These are phyloP conservation scores for Coprinopsis marcescibilis DNA, from an alignment of 768 basidiomycete genomes.

Conservation along the genomic window DNA sequence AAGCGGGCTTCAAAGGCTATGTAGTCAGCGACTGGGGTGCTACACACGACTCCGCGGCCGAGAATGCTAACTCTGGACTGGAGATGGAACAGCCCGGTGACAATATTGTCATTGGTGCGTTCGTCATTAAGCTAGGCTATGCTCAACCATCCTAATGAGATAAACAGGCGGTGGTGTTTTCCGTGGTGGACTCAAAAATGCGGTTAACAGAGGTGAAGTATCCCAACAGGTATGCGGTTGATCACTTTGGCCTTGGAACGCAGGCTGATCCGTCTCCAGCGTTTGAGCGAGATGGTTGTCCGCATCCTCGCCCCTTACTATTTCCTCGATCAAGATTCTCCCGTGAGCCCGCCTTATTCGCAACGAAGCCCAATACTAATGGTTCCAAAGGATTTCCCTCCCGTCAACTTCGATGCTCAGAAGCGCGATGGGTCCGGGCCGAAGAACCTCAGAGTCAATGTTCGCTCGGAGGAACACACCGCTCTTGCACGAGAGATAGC, in stretches of 20 bases:
- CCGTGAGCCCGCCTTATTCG: background rate
- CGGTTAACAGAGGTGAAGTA: slow-evolving; percentile 31
- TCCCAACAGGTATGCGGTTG: slow-evolving; percentile 22
- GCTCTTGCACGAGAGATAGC: slow-evolving; percentile 58
- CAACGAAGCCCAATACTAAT: background rate
- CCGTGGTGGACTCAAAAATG: slow-evolving; percentile 25
- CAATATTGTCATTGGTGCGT: slow-evolving; percentile 38
- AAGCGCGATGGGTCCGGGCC: slow-evolving; percentile 39
- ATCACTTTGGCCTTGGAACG: background rate
- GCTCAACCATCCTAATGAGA: too few species aligned
- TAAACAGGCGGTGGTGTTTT: slow-evolving; percentile 41
- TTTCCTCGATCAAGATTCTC: slow-evolving; percentile 38
- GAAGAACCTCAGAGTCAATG: slow-evolving; percentile 37
- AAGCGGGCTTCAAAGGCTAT: slow-evolving; percentile 39
- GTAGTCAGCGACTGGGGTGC: slow-evolving; percentile 53
- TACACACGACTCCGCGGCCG: slow-evolving; percentile 39
- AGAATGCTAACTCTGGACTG: slow-evolving; percentile 42
- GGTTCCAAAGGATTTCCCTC: slow-evolving; percentile 33
- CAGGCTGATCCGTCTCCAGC: slow-evolving; percentile 15
- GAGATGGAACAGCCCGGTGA: slow-evolving; percentile 52
- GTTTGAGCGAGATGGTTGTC: slow-evolving; percentile 41
- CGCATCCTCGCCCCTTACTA: slow-evolving; percentile 42
- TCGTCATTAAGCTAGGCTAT: background rate
- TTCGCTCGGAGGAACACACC: slow-evolving; percentile 38
- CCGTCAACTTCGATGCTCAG: slow-evolving; percentile 42